Percentiles rank a stretch among this genome's conserved stretches.
phyloP scores from a whole-genome alignment of 2,329 filamentous ascomycete genomes.

The Colletotrichum orchidophilum region DNA sequence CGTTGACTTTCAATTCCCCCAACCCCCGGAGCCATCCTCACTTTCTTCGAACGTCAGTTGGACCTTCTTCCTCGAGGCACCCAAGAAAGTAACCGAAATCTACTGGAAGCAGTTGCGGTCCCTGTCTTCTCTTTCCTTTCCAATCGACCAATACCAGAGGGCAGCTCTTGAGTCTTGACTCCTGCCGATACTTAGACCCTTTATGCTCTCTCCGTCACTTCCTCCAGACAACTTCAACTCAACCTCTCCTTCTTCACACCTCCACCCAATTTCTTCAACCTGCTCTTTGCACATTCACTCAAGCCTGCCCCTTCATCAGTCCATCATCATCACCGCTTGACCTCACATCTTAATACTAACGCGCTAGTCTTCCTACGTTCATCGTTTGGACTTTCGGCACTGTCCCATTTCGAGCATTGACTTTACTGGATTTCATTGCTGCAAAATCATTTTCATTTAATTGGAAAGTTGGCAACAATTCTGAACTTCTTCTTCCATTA shows the following conservation, averaged over 20 bases:
- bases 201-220: background rate
- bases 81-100: background rate
- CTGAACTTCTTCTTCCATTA: too few species aligned
- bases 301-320: fast-evolving
- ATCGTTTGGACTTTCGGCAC: too few species aligned
- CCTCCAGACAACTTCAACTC: background rate
- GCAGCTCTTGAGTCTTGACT: background rate
- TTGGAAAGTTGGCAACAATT: too few species aligned
- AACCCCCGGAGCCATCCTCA: too few species aligned
- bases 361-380: too few species aligned
- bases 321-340: background rate
- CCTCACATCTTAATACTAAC: too few species aligned
- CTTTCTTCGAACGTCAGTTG: background rate
- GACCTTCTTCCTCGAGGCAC: background rate
- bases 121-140: background rate
- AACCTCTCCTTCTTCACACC: background rate
- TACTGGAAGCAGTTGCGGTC: background rate
- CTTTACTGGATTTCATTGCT: too few species aligned
- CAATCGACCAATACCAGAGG: background rate
- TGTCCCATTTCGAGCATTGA: too few species aligned
- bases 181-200: background rate
- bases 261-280: background rate
- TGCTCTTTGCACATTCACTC: background rate
- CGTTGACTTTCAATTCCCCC: background rate
- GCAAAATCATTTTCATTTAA: too few species aligned